A percentile compares a stretch with the other conserved stretches of the same genome.
phyloP scores from a whole-genome alignment of 352 stramenopile species.

The Phytophthora rubi region DNA sequence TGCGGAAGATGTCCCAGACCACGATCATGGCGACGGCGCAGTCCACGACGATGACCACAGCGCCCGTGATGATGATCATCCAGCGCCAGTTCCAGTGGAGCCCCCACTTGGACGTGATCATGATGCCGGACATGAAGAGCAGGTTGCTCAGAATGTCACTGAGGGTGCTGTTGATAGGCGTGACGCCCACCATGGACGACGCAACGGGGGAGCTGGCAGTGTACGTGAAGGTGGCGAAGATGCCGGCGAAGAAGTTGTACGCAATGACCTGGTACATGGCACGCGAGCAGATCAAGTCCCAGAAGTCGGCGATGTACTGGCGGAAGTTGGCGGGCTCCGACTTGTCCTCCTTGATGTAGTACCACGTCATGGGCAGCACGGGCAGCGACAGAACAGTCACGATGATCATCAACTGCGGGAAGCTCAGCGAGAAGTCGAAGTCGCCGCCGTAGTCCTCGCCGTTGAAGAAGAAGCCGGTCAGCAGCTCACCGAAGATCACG shows the following conservation, averaged over 20 bases:
- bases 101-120: slow-evolving; percentile 44
- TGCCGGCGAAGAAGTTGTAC: slow-evolving; percentile 41
- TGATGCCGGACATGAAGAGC: slow-evolving; percentile 39
- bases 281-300: slow-evolving; percentile 35
- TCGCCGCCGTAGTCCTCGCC: slow-evolving; percentile 57
- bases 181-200: slow-evolving; percentile 38
- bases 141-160: slow-evolving; percentile 38
- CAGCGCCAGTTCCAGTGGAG: slow-evolving; percentile 46
- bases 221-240: slow-evolving; percentile 41
- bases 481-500: slow-evolving; percentile 43
- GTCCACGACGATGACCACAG: slow-evolving; percentile 32
- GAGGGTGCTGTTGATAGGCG: slow-evolving; percentile 35
- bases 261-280: slow-evolving; percentile 49
- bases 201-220: slow-evolving; percentile 34
- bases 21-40: slow-evolving; percentile 33
- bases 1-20: slow-evolving; percentile 42
- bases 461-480: slow-evolving; percentile 61
- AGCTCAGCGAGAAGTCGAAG: slow-evolving; percentile 59
- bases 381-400: slow-evolving; percentile 31
- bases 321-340: slow-evolving; percentile 27
- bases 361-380: slow-evolving; percentile 42
- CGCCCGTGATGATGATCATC: slow-evolving; percentile 33
- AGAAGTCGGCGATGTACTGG: slow-evolving; percentile 37
- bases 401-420: slow-evolving; percentile 60
- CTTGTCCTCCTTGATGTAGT: slow-evolving; percentile 44